Percentiles rank a stretch among this genome's conserved stretches.
These are phyloP conservation scores for Scheffersomyces parashehatae DNA, from an alignment of 1,139 yeast species.

Conservation along the genomic window DNA sequence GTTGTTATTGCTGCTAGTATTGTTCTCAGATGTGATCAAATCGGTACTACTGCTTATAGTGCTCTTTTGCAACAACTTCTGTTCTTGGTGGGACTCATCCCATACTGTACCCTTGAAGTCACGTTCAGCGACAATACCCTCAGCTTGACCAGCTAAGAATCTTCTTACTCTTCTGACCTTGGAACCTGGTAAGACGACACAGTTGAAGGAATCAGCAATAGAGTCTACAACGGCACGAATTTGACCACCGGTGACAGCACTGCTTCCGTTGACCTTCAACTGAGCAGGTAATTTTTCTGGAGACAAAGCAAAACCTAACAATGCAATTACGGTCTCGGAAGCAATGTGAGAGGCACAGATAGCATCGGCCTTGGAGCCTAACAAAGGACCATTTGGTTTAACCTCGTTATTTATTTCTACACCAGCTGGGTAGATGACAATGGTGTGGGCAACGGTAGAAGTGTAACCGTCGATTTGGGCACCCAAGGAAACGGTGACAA, in stretches of 20 bases:
- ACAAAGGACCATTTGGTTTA: constrained; percentile 72
- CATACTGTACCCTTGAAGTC: constrained; percentile 93
- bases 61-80: constrained; percentile 50
- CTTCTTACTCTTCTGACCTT: constrained; percentile 89
- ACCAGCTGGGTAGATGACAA: constrained; percentile 77
- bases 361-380: constrained; percentile 88
- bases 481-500: constrained; percentile 80
- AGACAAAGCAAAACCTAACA: constrained; percentile 70
- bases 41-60: constrained; percentile 40
- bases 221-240: constrained; percentile 78
- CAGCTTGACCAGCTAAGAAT: constrained; percentile 94
- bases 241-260: constrained; percentile 59
- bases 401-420: constrained; percentile 22
- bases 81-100: constrained; percentile 83
- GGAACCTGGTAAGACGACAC: constrained; percentile 88
- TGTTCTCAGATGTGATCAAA: constrained; percentile 24
- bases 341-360: constrained; percentile 88
- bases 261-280: constrained; percentile 27
- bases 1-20: constrained; percentile 12
- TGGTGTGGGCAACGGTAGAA: constrained; percentile 79
- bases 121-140: constrained; percentile 85
- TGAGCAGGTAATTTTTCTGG: constrained; percentile 70
- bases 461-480: constrained; percentile 96
- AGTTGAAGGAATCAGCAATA: constrained; percentile 76
- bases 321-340: constrained; percentile 73